Evolutionary conservation across 306 rosid species (phyloP).

Genomic region (Amphicarpaea edgeworthii): DNA sequence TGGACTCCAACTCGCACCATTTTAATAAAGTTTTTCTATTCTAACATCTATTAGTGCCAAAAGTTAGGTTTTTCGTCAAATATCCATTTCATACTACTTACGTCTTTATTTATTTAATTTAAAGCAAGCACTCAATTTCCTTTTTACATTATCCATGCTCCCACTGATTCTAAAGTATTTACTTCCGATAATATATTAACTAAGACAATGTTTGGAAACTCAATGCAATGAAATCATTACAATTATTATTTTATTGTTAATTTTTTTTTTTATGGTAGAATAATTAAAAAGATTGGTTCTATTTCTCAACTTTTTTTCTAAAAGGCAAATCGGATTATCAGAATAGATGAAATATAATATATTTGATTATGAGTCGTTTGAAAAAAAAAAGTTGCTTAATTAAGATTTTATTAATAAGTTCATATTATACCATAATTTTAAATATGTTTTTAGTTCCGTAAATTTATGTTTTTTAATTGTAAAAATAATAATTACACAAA

Average conservation of each 20-base stretch:
- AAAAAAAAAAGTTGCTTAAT: too few relatives aligned
- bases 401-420: too few relatives aligned
- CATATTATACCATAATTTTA: too few relatives aligned
- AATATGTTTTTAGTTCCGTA: too few relatives aligned
- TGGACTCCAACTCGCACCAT: slow-evolving; percentile 36
- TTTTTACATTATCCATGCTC: not conserved
- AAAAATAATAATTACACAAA: too few relatives aligned
- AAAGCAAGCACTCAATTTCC: slow-evolving; percentile 1
- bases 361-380: not conserved
- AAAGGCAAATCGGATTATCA: not conserved
- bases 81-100: not conserved
- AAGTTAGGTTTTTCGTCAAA: slow-evolving; percentile 38
- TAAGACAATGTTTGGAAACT: not conserved
- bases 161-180: not conserved
- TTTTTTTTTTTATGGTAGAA: not conserved
- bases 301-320: not conserved
- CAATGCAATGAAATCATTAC: not conserved
- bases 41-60: slow-evolving; percentile 4
- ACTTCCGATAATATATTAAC: not conserved
- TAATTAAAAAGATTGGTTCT: not conserved
- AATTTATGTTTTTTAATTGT: too few relatives aligned
- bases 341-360: not conserved
- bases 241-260: not conserved
- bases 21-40: not conserved
- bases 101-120: not conserved